A percentile compares a stretch with the other conserved stretches of the same genome.
Evolutionary conservation across 208 protist species (phyloP).

Genomic region (Polymyxa betae): DNA sequence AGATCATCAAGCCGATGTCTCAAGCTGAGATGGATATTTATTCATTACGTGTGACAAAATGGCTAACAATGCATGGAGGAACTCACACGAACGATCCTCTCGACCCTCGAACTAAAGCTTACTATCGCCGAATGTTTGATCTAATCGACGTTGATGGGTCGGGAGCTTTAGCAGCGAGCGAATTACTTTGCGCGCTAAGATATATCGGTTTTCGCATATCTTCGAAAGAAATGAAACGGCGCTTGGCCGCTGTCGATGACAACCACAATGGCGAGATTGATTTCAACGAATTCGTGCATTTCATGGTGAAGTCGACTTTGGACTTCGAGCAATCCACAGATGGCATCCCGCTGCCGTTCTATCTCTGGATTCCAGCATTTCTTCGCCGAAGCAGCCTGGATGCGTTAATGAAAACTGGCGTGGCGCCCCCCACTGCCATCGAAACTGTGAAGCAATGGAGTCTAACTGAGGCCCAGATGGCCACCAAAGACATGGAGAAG

Average conservation of each 20-base stretch:
- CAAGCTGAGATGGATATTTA: neutral
- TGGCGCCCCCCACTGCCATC: neutral
- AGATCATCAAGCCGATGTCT: neutral
- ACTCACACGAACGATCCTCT: neutral
- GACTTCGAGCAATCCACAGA: neutral
- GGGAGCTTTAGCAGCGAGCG: neutral
- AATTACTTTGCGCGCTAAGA: neutral
- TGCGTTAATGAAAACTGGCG: neutral
- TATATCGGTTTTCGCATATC: neutral
- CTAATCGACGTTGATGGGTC: neutral
- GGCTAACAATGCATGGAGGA: neutral
- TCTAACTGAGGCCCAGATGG: neutral
- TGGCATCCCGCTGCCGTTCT: neutral
- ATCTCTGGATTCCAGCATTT: neutral
- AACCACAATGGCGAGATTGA: neutral
- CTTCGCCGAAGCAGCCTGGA: neutral
- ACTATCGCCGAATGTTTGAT: neutral
- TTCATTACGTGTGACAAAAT: neutral
- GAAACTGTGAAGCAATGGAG: neutral
- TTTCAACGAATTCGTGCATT: neutral
- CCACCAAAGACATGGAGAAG: neutral
- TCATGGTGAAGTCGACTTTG: neutral
- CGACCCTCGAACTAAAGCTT: neutral
- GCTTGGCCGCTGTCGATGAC: neutral
- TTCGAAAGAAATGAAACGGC: neutral